Base-by-base conservation (phyloP, 2,329 filamentous ascomycete species). In the Aspergillus chevalieri region DNA sequence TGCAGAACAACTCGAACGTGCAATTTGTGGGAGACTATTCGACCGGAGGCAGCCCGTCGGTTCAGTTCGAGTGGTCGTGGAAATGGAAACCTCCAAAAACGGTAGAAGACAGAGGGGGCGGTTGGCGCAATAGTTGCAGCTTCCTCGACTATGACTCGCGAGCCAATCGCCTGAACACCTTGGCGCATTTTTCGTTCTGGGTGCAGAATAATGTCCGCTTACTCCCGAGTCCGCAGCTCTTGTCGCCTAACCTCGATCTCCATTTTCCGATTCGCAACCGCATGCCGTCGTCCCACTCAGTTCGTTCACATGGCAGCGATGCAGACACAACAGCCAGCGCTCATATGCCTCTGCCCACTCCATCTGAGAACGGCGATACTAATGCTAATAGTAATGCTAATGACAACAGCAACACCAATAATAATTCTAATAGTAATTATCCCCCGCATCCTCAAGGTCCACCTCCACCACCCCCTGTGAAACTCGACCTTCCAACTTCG, bases 61-160 rank as follows among this genome's bases (percentile, higher is more conserved):
- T 95, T 26, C 84, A 89, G 30, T 96, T 96, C 65, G 86, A 92
- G 56, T 98, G 92, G 90, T 85, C 86, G 6, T 98, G 93, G 93
- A 93, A 86, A 75, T 98, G 92, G 90, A 89, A 87, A 65, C 89
- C 93, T 7, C 93, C 93, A 34, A 95, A 89, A 75, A 64, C 74
- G 12, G 73, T 75, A 14, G 91, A 96, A 65, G 91, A 96, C 65
- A 83, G 82, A 61, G 88, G 87, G 26, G 89, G 90, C 50, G 93
- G 93, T 42, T 98, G 93, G 92, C 87, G 89, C 64, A 97, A 94
- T 65, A 87, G 86, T 60, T 97, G 93, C 77, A 96, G 89, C 67
- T 96, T 98, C 71, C 86, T 97, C 59, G 93, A 98, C 70, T 98
- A 98, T 65, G 91, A 98, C 70, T 87, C 93, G 65, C 83, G 92